Evolutionary conservation across 257 asterid species (phyloP), one percentile per base, ranked within the genome.

Genomic region (Nicotiana obtusifolia): DNA sequence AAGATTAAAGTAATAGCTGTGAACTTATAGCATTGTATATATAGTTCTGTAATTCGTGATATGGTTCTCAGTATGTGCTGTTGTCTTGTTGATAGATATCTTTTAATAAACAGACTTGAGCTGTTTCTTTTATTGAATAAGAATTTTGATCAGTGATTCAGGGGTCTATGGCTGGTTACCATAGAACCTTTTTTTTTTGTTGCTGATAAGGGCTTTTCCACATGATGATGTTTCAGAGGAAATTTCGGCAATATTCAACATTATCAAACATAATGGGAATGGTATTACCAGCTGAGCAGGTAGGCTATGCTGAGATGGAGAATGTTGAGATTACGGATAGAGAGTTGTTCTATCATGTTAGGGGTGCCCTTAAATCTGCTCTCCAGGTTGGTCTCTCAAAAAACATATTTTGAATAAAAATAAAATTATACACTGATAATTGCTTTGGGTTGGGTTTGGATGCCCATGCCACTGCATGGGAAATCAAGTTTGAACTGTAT

Each of bases 341-440:
- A 15, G 91, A 91, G 85, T 75, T 95, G 87, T 89, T 86, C 8
- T 80, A 54, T 81, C 91, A 82, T 68, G 97, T 95, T 24, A 89
- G 88, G 22, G 87, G 84, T 76, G 98, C 98, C 22, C 94, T 95
- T 35, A 89, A 80, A 83, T 84, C 91, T 82, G 93, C 86, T 69
- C n/a, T 84, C 24, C 82, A 89, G 97, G 49, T 41, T 41, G 49
- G 49, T 41, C 49, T 41, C 49, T 41, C 13, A 9, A 41, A 41
- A 9, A 41, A 41, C 49, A 41, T 41, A 41, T 41, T 41, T 41
- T 41, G 49, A 41, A 9, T 9, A 9, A 41, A 41, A 41, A 41
- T 9, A 41, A 41, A 41, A 41, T 8, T 9, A 9, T 41, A 41
- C 13, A 41, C 49, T 41, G 49, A 41, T 41, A n/a, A 76, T 17